Evolutionary conservation across 495 filamentous ascomycete genomes (phyloP), one percentile per base, ranked within the genome.

Genomic region (Daldinia caldariorum): DNA sequence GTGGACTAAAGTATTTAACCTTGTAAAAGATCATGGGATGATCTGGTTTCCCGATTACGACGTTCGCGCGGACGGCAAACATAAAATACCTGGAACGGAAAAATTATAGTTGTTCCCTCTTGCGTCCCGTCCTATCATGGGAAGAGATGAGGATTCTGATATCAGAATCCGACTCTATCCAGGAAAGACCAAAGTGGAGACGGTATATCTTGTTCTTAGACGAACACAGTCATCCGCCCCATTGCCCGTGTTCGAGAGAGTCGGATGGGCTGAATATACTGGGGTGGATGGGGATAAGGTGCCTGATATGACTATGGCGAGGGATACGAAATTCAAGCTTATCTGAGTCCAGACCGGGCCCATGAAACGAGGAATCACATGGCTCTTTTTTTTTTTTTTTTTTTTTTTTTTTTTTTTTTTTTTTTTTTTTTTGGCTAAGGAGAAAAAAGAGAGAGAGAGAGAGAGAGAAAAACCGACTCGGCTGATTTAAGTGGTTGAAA

Each of bases 221-320:
- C 22, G 22, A 12, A 12, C 47, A 29, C 8, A 29, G 13, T 31
- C 18, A 29, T 3, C 47, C 20, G 47, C 3, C 18, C 9, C 22
- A 50, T 10, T 4, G 20, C 10, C 22, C 3, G 26, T 51, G 29
- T 51, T 31, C 20, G 20, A 26, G 18, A 51, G 47, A 51, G 47
- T 51, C 20, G 22, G 22, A 14, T 54, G 57, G 63, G 38, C 47
- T 16, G 56, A 45, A 43, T 60, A 67, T 20, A 59, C 63, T 10
- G 35, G 55, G 10, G 18, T 45, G 16, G 16, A 58, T 37, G 39
- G 63, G 43, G 32, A 43, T 14, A 66, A 66, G 26, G 41, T 66
- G 4, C 41, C 45, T 10, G 22, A 50, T 41, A 66, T 58, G 54
- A 20, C 31, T 13, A 41, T 53, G 5, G 43, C 55, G 35, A 20